Conservation (phyloP, 2,329 filamentous ascomycete species). For the Aspergillus cejpii region DNA sequence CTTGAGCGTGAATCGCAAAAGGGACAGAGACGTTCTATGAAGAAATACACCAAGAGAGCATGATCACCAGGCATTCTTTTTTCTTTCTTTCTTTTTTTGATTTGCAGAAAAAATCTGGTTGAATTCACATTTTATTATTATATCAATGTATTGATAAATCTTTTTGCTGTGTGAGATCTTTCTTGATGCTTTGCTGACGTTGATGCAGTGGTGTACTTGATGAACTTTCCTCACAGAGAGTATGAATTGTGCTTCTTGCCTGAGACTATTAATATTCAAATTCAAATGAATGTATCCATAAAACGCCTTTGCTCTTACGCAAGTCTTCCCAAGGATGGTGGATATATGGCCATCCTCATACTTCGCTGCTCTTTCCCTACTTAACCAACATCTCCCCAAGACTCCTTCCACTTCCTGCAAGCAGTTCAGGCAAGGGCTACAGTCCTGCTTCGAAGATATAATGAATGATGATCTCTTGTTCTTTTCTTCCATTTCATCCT, state of each 20-base stretch:
- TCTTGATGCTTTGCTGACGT: background rate
- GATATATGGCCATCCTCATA: background rate
- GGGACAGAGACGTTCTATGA: conserved; percentile 57
- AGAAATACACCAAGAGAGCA: conserved; percentile 54
- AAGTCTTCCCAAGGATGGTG: too few species aligned
- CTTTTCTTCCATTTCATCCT: background rate
- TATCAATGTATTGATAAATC: background rate
- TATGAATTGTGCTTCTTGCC: background rate
- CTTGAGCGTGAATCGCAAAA: conserved; percentile 74
- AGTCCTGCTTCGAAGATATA: background rate
- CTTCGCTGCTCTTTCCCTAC: background rate
- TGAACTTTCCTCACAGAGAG: background rate
- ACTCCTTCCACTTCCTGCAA: too few species aligned
- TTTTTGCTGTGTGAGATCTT: background rate
- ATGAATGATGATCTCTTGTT: background rate
- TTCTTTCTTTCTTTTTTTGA: conserved; percentile 11
- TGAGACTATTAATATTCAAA: background rate
- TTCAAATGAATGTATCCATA: background rate
- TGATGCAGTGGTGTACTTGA: background rate
- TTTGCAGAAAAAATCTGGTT: background rate
- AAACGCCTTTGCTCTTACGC: too few species aligned
- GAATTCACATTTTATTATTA: background rate
- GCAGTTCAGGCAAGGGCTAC: background rate
- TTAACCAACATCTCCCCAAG: background rate
- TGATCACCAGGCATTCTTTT: background rate